Base-by-base conservation (phyloP, 192 early-diverging fungal genomes). In the Coemansia sp. region DNA sequence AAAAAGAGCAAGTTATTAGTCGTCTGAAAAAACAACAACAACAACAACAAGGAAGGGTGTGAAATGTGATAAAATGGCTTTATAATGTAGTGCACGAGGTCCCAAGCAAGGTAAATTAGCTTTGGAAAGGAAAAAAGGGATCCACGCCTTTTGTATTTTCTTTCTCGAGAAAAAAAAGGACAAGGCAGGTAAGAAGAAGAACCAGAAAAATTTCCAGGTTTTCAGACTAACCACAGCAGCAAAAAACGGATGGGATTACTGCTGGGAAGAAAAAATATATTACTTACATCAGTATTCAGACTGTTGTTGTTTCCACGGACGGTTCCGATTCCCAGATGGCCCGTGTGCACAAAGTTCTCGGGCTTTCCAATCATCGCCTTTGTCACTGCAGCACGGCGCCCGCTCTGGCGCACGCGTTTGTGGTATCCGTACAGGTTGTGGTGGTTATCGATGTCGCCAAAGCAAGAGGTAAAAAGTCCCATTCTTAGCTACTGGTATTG, bases 321-420 rank as follows among this genome's bases (percentile, higher is more conserved):
- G 39, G 64, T 71, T 10, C 75, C 75, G 53, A 83, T 83, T n/a
- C 75, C 80, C 62, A 83, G 67, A 44, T 83, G 80, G 9, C 80
- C 75, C 18, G 80, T 77, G 57, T 83, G 80, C 74, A 83, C 75
- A 73, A 83, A 83, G 71, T 83, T 83, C 47, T 65, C 74, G 18
- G 80, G 80, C 60, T 65, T 56, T 6, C 80, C 75, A 50, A 83
- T 83, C 80, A 83, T 83, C 19, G 80, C 75, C 69, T 83, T 83
- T 56, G 75, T 83, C 32, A 83, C 77, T 4, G 59, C 68, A n/a
- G 47, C 8, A 41, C 57, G 57, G 6, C 75, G 71, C 8, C 73
- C 64, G 26, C 67, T 56, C 26, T 54, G 52, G 0, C 26, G 52
- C 39, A 40, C 16, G 38, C 66, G 63, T 38, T 53, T 66, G 43